A percentile compares a stretch with the other conserved stretches of the same genome.
Evolutionary conservation across 208 protist species (phyloP).

Genomic region (Trypanosoma grayi): DNA sequence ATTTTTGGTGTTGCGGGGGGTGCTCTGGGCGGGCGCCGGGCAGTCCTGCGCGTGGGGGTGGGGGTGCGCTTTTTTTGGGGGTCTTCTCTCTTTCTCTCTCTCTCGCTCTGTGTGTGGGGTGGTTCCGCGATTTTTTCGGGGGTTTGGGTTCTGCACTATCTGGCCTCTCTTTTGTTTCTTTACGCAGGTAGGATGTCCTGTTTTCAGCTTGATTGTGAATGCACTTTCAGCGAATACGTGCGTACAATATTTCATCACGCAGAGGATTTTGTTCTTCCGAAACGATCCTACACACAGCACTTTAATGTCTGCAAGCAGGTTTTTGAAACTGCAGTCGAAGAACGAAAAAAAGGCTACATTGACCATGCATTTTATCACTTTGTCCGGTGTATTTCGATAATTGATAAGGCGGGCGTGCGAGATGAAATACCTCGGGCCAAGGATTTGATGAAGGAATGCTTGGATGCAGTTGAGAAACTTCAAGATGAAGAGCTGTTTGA

Average conservation of each 20-base stretch:
- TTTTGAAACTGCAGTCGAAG: slow-evolving; percentile 20
- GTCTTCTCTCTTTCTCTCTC: no score
- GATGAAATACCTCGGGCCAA: slow-evolving; percentile 9
- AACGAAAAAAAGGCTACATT: slow-evolving; percentile 25
- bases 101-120: no score
- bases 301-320: slow-evolving; percentile 20
- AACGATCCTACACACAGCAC: slow-evolving; percentile 15
- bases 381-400: slow-evolving; percentile 42
- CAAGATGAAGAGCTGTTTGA: slow-evolving; percentile 22
- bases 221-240: slow-evolving; percentile 46
- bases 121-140: no score
- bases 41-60: no score
- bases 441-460: slow-evolving; percentile 20
- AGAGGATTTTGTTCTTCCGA: slow-evolving; percentile 24
- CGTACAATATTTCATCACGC: slow-evolving; percentile 60
- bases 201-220: slow-evolving; percentile 58
- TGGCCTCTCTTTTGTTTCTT: slow-evolving; percentile 23
- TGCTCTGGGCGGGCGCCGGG: no score
- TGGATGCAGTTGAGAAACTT: slow-evolving; percentile 31
- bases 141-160: no score
- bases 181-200: slow-evolving; percentile 18
- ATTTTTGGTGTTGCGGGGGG: no score
- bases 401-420: slow-evolving; percentile 39
- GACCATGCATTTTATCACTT: slow-evolving; percentile 52
- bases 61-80: no score